Evolutionary conservation across 768 basidiomycete species (phyloP), one percentile per base, ranked within the genome.

Genomic region (Hortiboletus flavorubellus): DNA sequence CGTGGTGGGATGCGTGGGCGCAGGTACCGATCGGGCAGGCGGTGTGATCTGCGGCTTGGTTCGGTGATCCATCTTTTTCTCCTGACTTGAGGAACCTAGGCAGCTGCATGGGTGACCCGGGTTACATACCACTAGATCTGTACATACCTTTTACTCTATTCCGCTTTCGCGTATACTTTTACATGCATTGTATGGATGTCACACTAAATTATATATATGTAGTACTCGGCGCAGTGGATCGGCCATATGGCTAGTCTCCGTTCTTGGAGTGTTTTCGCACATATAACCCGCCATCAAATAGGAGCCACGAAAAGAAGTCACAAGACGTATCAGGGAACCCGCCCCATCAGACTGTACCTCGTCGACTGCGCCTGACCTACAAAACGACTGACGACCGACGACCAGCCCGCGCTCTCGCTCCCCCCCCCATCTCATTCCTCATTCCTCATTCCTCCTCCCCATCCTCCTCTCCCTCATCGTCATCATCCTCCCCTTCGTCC

Each of bases 401-500:
- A 26, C 26, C 26, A 26, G 26, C 26, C 26, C 26, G 4, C 26
- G 2, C 26, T 26, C 26, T 4, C 26, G 26, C 26, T 26, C 33
- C 23, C 21, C 23, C 21, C 15, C 21, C 33, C 10, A 33, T 33
- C 34, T 34, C 37, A 33, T 21, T 45, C 41, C 5, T 34, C 37
- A 33, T 21, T 45, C 41, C 5, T 51, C 51, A 26, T 26, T 26
- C 3, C 26, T 51, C 51, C 1, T 38, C 29, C 12, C n/a, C n/a
- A n/a, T n/a, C n/a, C n/a, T 68, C 68, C 5, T 64, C 71, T 0
- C 69, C 73, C 0, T 73, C 80, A 0, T 74, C 73, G 0, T 83
- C 87, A 0, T 80, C 87, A 0, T 84, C 90, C 4, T 89, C 93
- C 0, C 73, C 91, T 54, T 94, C 97, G 54, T 94, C 95, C 63